Evolutionary conservation across 495 filamentous ascomycete species (phyloP).

Genomic region (Tuber magnatum): DNA sequence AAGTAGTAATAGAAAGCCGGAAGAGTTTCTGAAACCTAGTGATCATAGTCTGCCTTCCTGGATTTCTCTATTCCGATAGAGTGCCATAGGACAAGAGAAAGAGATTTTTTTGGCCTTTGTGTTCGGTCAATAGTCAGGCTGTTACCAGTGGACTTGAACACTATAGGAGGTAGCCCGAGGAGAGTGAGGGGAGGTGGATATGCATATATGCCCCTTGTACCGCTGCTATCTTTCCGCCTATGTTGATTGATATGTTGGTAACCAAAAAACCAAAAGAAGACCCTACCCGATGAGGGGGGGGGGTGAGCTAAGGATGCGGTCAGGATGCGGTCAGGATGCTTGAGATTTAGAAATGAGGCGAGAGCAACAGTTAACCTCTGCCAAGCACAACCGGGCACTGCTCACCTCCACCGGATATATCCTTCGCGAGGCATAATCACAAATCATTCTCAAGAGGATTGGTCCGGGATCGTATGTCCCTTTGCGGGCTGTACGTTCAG

Average conservation of each 20-base stretch:
- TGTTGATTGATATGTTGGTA: no score
- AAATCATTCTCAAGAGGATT: conserved; percentile 57
- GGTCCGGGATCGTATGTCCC: conserved; percentile 60
- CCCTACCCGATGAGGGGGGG: conserved; percentile 4
- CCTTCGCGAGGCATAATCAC: conserved; percentile 58
- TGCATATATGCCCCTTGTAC: no score
- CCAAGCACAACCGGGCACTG: conserved; percentile 54
- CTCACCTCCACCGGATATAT: conserved; percentile 60
- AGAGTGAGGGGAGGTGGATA: conserved; percentile 34
- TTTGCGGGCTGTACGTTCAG: conserved; percentile 49
- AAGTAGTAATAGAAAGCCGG: background rate
- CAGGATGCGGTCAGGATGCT: conserved; percentile 48
- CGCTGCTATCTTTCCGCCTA: no score
- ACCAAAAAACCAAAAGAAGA: no score
- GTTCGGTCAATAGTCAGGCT: background rate
- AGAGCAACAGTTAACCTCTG: conserved; percentile 49
- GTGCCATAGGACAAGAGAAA: background rate
- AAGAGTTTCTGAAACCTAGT: background rate
- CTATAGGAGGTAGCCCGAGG: conserved; percentile 15
- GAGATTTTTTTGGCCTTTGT: background rate
- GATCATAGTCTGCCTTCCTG: background rate
- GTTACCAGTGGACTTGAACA: background rate
- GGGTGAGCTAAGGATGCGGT: background rate
- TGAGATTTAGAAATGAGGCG: conserved; percentile 49
- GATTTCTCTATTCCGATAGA: background rate